Evolutionary conservation across 106 monocot genomes (phyloP).

Genomic region (Platanthera guangdongensis): DNA sequence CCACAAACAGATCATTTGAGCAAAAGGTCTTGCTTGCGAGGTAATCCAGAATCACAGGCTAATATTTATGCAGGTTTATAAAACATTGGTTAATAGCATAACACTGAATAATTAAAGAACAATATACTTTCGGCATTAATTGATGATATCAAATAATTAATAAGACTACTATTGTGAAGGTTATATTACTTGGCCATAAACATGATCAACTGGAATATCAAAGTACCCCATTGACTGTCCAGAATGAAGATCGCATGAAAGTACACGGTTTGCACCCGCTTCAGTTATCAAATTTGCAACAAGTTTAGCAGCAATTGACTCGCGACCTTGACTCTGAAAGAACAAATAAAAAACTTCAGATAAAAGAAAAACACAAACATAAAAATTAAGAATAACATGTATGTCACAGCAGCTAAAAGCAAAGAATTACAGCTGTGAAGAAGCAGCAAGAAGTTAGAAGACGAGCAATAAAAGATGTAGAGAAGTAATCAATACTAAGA

Average conservation of each 20-base stretch:
- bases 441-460: neutral
- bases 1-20: slow-evolving; percentile 80
- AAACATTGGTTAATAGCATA: neutral
- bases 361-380: neutral
- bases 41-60: slow-evolving; percentile 90
- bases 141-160: neutral
- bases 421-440: neutral
- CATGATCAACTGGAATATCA: slow-evolving; percentile 85
- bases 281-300: slow-evolving; percentile 88
- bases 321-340: slow-evolving; percentile 75
- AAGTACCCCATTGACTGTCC: slow-evolving; percentile 91
- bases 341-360: neutral
- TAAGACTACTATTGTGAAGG: neutral
- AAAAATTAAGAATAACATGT: neutral
- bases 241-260: slow-evolving; percentile 89
- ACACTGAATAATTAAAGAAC: neutral
- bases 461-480: neutral
- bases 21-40: slow-evolving; percentile 84
- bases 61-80: neutral
- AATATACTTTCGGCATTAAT: neutral
- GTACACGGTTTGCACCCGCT: slow-evolving; percentile 78
- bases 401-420: neutral
- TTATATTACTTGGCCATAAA: slow-evolving; percentile 59
- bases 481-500: neutral
- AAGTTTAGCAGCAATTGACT: slow-evolving; percentile 85